These are phyloP conservation scores for Solanum etuberosum DNA, from an alignment of 257 asterid genomes.

Conservation along the genomic window DNA sequence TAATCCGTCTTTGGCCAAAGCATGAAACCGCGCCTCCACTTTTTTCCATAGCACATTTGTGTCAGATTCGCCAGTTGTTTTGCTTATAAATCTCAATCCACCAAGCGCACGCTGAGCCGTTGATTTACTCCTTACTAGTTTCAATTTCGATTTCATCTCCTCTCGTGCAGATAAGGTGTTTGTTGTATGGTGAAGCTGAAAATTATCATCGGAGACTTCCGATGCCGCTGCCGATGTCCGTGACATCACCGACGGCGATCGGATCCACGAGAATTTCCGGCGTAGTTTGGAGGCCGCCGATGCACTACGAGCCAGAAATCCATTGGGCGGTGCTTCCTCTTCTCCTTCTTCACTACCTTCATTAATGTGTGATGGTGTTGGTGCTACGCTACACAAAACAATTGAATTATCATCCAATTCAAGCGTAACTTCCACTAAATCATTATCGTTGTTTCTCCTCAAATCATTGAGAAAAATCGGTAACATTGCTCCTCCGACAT, in stretches of 20 bases:
- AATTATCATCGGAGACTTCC: conserved; percentile 9
- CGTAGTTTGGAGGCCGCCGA: conserved; percentile 49
- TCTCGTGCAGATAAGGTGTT: conserved; percentile 42
- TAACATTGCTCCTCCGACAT: conserved; percentile 66
- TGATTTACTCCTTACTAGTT: conserved; percentile 59
- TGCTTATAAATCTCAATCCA: conserved; percentile 74
- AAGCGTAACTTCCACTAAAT: conserved; percentile 72
- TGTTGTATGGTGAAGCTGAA: not conserved
- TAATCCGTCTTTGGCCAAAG: conserved; percentile 48
- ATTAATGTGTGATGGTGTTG: not conserved
- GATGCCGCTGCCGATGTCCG: conserved; percentile 11
- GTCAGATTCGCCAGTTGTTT: conserved; percentile 37
- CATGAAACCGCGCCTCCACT: conserved; percentile 62
- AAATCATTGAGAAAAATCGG: conserved; percentile 68
- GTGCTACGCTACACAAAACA: conserved; percentile 32
- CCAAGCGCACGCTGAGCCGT: conserved; percentile 80
- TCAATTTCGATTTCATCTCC: conserved; percentile 53
- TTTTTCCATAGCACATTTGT: conserved; percentile 41
- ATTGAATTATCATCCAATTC: conserved; percentile 59
- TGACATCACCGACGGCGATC: conserved; percentile 13
- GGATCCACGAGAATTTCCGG: conserved; percentile 57
- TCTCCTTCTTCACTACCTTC: not conserved
- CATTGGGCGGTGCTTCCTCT: not conserved
- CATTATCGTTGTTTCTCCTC: conserved; percentile 29
- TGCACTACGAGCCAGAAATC: conserved; percentile 33